Base-by-base conservation (phyloP, 352 stramenopile genomes). In the Thalassiosira sp. region DNA sequence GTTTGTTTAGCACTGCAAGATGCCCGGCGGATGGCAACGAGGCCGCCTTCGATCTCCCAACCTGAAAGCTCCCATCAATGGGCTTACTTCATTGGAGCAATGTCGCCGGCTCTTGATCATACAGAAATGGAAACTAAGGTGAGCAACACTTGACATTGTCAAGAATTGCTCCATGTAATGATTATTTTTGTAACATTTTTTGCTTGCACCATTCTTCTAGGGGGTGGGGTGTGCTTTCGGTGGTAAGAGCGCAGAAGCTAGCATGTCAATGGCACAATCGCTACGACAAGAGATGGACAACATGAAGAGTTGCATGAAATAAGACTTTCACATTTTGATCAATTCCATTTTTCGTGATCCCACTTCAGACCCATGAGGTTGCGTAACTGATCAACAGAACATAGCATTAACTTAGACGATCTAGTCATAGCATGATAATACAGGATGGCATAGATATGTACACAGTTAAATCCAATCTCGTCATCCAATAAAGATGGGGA, bases 111-210 rank as follows among this genome's bases (percentile, higher is more conserved):
- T 28, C 51, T 82, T 10, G 73, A 78, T 65, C 73, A 82, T 42
- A 82, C 73, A n/a, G 51, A 78, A 48, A 72, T 82, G 16, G 73
- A 82, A 40, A 61, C 59, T 16, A 82, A 72, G 59, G 69, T 72
- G 57, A 60, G 69, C 3, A 1, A n/a, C 20, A 71, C n/a, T 16
- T 20, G 13, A 13, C 0, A 7, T 68, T 33, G 1, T 20, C 11
- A 18, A 16, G 27, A 64, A 31, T 42, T 42, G 37, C 11, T 40
- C 40, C 18, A 5, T 37, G 20, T 60, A n/a, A 20, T 25, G 0
- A 24, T 18, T 15, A 35, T 33, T 5, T 48, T 46, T 35, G 33
- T 33, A 3, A 18, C 52, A 51, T 54, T 53, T 45, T 45, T 13
- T 51, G 10, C 18, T 57, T 48, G 16, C 37, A 51, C 27, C 20